phyloP scores from a whole-genome alignment of 208 protist species.

The Acanthamoeba healyi region DNA sequence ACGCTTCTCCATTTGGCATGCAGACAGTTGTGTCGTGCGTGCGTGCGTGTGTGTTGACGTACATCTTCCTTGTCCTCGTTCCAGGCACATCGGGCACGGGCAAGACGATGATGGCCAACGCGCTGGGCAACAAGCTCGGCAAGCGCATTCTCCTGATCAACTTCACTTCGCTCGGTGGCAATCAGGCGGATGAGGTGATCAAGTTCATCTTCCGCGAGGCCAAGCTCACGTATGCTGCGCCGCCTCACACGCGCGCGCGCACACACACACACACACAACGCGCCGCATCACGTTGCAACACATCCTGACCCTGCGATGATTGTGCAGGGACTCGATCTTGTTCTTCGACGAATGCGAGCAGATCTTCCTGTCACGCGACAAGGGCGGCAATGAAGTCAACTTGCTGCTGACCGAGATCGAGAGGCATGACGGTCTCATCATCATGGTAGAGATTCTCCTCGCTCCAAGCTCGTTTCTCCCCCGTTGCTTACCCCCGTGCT shows the following conservation, averaged over 20 bases:
- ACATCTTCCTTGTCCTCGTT: constrained; percentile 72
- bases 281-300: no score
- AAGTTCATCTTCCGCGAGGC: constrained; percentile 85
- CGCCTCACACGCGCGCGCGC: no score
- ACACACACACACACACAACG: no score
- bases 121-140: constrained; percentile 63
- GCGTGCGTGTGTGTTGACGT: constrained; percentile 76
- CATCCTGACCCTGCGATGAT: no score
- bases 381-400: constrained; percentile 70
- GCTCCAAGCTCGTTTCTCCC: no score
- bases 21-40: constrained; percentile 28
- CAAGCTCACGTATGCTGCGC: constrained; percentile 82
- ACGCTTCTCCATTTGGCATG: background rate
- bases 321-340: constrained; percentile 68
- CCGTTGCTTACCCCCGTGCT: no score
- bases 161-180: constrained; percentile 76
- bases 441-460: constrained; percentile 66
- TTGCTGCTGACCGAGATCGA: constrained; percentile 85
- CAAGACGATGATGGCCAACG: constrained; percentile 84
- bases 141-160: constrained; percentile 85
- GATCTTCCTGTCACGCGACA: constrained; percentile 76
- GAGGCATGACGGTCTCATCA: constrained; percentile 79
- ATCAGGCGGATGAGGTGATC: constrained; percentile 54
- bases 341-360: constrained; percentile 86
- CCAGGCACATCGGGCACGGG: constrained; percentile 78